These are phyloP conservation scores for Phytophthora tentaculata DNA, from an alignment of 352 stramenopile species.

Conservation along the genomic window DNA sequence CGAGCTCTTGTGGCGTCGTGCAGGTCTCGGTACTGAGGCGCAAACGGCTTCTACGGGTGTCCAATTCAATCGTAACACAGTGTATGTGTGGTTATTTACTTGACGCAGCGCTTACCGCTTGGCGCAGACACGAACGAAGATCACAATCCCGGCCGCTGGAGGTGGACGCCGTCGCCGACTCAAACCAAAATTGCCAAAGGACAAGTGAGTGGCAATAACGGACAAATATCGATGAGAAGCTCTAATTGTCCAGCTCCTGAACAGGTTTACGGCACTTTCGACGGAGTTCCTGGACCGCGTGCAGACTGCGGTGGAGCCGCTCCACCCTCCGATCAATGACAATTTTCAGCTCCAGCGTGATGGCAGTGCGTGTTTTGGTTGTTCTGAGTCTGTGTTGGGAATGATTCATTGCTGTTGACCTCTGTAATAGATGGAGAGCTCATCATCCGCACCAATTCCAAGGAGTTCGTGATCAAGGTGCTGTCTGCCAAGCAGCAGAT, in stretches of 20 bases:
- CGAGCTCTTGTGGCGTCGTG: slow-evolving; percentile 22
- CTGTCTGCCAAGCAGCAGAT: slow-evolving; percentile 70
- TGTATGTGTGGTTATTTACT: slow-evolving; percentile 5
- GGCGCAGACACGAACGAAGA: slow-evolving; percentile 35
- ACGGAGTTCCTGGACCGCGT: slow-evolving; percentile 71
- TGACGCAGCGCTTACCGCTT: slow-evolving; percentile 19
- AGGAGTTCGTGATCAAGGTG: slow-evolving; percentile 73
- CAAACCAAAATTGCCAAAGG: slow-evolving; percentile 57
- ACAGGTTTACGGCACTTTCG: slow-evolving; percentile 61
- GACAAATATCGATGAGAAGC: background rate
- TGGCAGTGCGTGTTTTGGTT: slow-evolving; percentile 30
- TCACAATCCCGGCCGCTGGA: slow-evolving; percentile 44
- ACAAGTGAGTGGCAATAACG: slow-evolving; percentile 44
- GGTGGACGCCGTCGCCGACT: slow-evolving; percentile 38
- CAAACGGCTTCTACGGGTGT: background rate
- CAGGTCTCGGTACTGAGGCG: slow-evolving; percentile 29
- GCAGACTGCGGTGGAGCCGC: slow-evolving; percentile 57
- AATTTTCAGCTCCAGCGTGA: slow-evolving; percentile 58
- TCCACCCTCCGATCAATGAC: slow-evolving; percentile 70
- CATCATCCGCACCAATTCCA: slow-evolving; percentile 53
- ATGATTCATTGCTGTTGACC: background rate
- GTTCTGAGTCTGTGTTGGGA: background rate
- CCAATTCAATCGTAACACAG: background rate
- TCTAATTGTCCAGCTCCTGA: slow-evolving; percentile 4
- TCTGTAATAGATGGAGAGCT: slow-evolving; percentile 40